Base-by-base conservation (phyloP, 257 asterid species). In the Rubia yunnanensis region DNA sequence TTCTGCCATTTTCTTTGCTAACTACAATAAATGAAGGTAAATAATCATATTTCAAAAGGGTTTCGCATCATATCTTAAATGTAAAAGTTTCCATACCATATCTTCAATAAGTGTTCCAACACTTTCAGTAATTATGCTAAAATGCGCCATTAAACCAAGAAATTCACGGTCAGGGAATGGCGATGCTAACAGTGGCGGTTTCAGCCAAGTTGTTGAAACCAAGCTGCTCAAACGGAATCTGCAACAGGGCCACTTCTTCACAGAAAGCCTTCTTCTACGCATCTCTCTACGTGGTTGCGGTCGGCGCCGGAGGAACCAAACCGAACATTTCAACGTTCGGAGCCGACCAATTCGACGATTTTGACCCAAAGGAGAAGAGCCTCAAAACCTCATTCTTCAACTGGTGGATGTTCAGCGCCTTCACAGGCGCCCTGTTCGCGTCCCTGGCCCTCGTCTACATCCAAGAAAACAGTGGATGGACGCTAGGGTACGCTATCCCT, bases 111-210 rank as follows among this genome's bases (percentile, higher is more conserved):
- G 44, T 10, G 44, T 36, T 36, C 1, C 2, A 36, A 36, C 44
- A 36, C 13, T 36, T 36, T 36, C 8, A 7, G 44, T 36, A 36
- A 36, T 36, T 7, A 36, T 7, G 0, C 13, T 36, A 3, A 32
- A 4, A 32, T n/a, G n/a, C n/a, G n/a, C n/a, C n/a, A n/a, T n/a
- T n/a, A n/a, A n/a, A n/a, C n/a, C n/a, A n/a, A n/a, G n/a, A n/a
- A n/a, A n/a, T n/a, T n/a, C n/a, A n/a, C n/a, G n/a, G n/a, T 22
- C 75, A 90, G 98, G 98, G 98, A 30, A 88, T 91, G 98, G 77
- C 83, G 59, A 88, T 91, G 20, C 65, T 91, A 55, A 88, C 96
- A 1, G 56, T 84, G 81, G 86, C 96, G 2, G 98, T 80, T 3
- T 88, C 98, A 5, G 55, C 84, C 11, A 86, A 86, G 71, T 72